Evolutionary conservation across 2,329 filamentous ascomycete genomes (phyloP), one percentile per base, ranked within the genome.

Genomic region (Sphaerulina vaccinii): DNA sequence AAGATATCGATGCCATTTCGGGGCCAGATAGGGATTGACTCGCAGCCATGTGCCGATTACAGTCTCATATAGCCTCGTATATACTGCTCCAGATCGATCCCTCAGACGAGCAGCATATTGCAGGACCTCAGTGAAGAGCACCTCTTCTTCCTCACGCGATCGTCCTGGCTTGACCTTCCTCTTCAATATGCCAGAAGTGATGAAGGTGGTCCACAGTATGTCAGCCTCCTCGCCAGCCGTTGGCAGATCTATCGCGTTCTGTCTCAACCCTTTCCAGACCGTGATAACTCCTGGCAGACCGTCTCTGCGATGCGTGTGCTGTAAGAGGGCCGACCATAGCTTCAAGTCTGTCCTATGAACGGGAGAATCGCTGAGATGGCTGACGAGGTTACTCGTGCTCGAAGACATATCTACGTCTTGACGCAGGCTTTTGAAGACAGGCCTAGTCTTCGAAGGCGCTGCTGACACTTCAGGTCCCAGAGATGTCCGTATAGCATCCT

Each of bases 181-280:
- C 27, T 41, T 41, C 16, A 13, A 11, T 15, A 70, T 57, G n/a
- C 68, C 66, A 23, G 70, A 58, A 44, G 68, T 66, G 39, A 79
- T 56, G 41, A 80, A 73, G 0, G 67, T 71, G 0, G 63, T 62
- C 78, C 78, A 80, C 5, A 81, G 54, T 10, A 63, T 64, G 7
- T 71, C 64, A 15, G 75, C 73, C 3, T 71, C 58, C n/a, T 54
- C 46, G 15, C 72, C 71, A 10, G 59, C 55, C 2, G 61, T 67
- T 11, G 76, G 76, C 9, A 80, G 55, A 18, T 66, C 59, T 19
- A 77, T 61, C 2, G 64, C 59, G 19, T 69, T 64, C 10, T 58
- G 44, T 9, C 59, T 65, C 64, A 73, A 70, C 38, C 65, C 70
- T 24, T 68, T 55, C 74, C 75, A 80, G 4, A 78, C 68, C 5